phyloP scores from a whole-genome alignment of 2,329 filamentous ascomycete genomes.

The Cadophora sp. region DNA sequence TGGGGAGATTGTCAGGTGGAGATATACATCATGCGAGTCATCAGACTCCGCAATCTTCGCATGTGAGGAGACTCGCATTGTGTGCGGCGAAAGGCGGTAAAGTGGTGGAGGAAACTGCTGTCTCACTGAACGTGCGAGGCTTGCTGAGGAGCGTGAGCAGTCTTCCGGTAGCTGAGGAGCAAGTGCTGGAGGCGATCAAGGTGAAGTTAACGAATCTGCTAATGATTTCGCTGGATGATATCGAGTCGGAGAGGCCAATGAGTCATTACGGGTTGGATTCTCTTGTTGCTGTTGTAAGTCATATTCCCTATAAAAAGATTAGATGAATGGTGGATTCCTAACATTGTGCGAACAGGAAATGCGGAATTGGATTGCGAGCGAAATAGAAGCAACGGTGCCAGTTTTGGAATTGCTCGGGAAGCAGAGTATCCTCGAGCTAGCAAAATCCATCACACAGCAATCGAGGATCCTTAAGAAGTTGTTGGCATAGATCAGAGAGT shows the following conservation, averaged over 20 bases:
- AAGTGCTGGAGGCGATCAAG: background rate
- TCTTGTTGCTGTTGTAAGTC: background rate
- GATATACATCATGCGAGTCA: background rate
- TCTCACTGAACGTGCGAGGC: background rate
- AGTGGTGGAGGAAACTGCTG: background rate
- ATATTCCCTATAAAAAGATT: too few relatives aligned
- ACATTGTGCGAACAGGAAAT: constrained; percentile 11
- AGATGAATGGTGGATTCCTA: background rate
- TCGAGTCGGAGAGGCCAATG: background rate
- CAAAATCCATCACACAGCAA: constrained; percentile 21
- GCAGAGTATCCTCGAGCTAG: constrained; percentile 18
- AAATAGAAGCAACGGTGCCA: constrained; percentile 12
- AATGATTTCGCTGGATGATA: background rate
- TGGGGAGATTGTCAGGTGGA: background rate
- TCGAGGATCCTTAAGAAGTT: constrained; percentile 20
- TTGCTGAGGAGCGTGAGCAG: background rate
- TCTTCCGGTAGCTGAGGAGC: background rate
- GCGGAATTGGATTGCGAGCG: constrained; percentile 20
- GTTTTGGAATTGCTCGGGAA: constrained; percentile 17
- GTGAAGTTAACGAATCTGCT: background rate
- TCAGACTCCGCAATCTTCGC: background rate
- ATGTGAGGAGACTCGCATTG: background rate
- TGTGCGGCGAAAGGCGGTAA: background rate
- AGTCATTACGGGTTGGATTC: background rate
- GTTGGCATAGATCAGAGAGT: background rate